A percentile compares a stretch with the other conserved stretches of the same genome.
These are phyloP conservation scores for Choanephora cucurbitarum DNA, from an alignment of 371 early-diverging fungal genomes.

Conservation along the genomic window DNA sequence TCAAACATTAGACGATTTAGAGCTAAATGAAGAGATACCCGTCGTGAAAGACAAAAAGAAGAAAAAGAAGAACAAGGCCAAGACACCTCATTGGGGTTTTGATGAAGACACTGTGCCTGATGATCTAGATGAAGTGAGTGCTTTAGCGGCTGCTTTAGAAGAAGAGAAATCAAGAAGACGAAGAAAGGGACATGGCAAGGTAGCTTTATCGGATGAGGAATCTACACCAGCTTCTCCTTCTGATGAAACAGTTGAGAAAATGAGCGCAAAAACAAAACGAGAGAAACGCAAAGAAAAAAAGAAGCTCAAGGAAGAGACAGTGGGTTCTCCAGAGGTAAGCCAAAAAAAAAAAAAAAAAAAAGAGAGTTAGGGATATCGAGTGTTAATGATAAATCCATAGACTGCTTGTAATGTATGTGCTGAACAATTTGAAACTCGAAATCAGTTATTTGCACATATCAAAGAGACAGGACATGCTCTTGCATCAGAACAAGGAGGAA, in stretches of 20 bases:
- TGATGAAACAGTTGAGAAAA: conserved; percentile 32
- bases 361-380: too few relatives aligned
- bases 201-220: conserved; percentile 1
- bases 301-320: conserved; percentile 48
- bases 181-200: conserved; percentile 21
- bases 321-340: conserved; percentile 21
- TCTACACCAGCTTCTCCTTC: conserved; percentile 16
- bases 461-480: conserved; percentile 74
- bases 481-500: conserved; percentile 24
- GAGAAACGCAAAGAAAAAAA: conserved; percentile 52
- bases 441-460: conserved; percentile 76
- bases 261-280: conserved; percentile 45
- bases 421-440: conserved; percentile 61
- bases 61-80: conserved; percentile 33
- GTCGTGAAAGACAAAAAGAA: conserved; percentile 14
- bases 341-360: neutral
- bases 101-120: conserved; percentile 42
- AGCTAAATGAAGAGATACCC: conserved; percentile 8
- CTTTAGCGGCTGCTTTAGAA: conserved; percentile 32
- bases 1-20: conserved; percentile 9
- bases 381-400: conserved; percentile 3
- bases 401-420: conserved; percentile 70
- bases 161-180: conserved; percentile 30
- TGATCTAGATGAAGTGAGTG: conserved; percentile 27
- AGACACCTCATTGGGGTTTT: conserved; percentile 24